A percentile compares a stretch with the other conserved stretches of the same genome.
Conservation (phyloP, 2,329 filamentous ascomycete species). For the Drechslerella dactyloides region DNA sequence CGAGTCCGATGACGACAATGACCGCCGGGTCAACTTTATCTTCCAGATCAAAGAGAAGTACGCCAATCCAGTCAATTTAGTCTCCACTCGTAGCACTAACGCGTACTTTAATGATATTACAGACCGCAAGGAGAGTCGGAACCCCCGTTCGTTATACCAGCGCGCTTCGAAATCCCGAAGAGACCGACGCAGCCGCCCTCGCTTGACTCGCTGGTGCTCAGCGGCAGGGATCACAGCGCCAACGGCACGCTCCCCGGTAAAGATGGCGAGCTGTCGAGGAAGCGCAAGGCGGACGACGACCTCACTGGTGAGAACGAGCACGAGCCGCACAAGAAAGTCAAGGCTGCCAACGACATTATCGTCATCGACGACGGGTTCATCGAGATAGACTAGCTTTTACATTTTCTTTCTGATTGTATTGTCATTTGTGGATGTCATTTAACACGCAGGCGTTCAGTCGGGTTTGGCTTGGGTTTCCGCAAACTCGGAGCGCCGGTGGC, state of each 20-base stretch:
- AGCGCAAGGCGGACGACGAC: constrained; percentile 40
- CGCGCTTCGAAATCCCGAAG: constrained; percentile 60
- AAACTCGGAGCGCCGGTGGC: too few relatives aligned
- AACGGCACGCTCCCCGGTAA: background rate
- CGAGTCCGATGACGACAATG: constrained; percentile 73
- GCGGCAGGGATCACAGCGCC: constrained; percentile 53
- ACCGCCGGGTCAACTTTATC: constrained; percentile 77
- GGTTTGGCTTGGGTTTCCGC: background rate
- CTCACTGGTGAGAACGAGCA: constrained; percentile 8
- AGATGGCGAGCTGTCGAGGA: constrained; percentile 29
- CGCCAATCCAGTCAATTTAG: constrained; percentile 52
- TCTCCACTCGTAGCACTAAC: too few relatives aligned
- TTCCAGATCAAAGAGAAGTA: constrained; percentile 72
- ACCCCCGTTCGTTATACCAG: constrained; percentile 38
- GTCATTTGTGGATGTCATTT: background rate
- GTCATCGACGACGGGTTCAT: constrained; percentile 65
- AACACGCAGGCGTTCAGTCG: background rate
- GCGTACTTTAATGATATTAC: background rate
- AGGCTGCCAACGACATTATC: constrained; percentile 32
- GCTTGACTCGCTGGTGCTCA: constrained; percentile 55
- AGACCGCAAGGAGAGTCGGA: constrained; percentile 58
- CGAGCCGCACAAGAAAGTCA: constrained; percentile 41
- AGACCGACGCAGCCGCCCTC: constrained; percentile 59
- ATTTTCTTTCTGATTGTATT: constrained; percentile 14
- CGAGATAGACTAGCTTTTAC: constrained; percentile 64